Base-by-base conservation (phyloP, 2,329 filamentous ascomycete genomes). In the Beauveria sp. region DNA sequence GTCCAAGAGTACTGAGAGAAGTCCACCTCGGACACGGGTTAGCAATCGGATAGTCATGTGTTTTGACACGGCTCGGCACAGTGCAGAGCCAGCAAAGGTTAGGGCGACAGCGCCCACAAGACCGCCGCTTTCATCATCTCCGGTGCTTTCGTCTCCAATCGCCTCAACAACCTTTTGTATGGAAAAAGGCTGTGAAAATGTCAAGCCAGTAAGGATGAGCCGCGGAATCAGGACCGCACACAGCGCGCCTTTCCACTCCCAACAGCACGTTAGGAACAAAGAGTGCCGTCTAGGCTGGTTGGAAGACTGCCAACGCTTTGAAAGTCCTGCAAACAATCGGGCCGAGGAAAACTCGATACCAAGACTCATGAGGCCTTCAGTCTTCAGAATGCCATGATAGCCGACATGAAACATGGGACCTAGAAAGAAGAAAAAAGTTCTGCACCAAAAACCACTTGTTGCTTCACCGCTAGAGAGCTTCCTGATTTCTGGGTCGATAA, bases 161-260 rank as follows among this genome's bases (percentile, higher is more conserved):
- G 66, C 44, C 41, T 63, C 53, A 18, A 69, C 61, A 5, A 58
- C 46, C 2, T 0, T 5, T 5, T 58, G 12, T 47, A 58, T 58
- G 3, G 10, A 1, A 4, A 51, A 24, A n/a, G 55, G 55, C 34
- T 58, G 46, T 0, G 46, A 22, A 24, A 51, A 58, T 1, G 34
- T 43, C 5, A 58, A 24, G 14, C 18, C 55, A 3, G 16, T 24
- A 10, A 58, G 20, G 22, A 30, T n/a, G 7, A 58, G 5, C 7
- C 55, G 46, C 8, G 55, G 55, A 20, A 51, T 12, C 12, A 51
- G 2, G 6, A 37, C 22, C 5, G 24, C 9, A n/a, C 41, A 9
- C 4, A 58, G 6, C 1, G 55, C 22, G 6, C 68, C 67, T 14
- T 64, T 61, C 4, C 67, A 67, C 5, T 65, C 62, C 37, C 63